phyloP scores from a whole-genome alignment of 176 grass and related monocot species.

The Triticum turgidum region DNA sequence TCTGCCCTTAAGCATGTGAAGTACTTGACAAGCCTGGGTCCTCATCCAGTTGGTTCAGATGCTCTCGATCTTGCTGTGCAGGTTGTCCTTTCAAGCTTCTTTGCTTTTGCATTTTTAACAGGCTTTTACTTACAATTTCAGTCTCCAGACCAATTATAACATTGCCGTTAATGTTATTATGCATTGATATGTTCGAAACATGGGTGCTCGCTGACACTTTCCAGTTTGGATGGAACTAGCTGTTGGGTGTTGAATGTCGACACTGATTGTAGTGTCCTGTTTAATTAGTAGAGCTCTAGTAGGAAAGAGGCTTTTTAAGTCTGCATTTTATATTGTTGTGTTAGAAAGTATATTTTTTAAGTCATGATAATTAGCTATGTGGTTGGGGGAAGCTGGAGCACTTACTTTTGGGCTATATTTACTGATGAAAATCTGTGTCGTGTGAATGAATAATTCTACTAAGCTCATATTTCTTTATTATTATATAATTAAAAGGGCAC shows the following conservation, averaged over 20 bases:
- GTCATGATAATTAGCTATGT: neutral
- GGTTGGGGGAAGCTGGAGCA: neutral
- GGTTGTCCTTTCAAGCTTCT: conserved; percentile 48
- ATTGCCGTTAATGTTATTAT: neutral
- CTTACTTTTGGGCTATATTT: neutral
- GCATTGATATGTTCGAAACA: neutral
- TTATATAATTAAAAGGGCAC: neutral
- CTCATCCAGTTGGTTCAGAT: conserved; percentile 93
- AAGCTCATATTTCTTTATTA: neutral
- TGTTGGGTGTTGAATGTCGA: conserved; percentile 6
- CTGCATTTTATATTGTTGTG: neutral
- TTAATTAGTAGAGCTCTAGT: neutral
- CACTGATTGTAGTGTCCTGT: neutral
- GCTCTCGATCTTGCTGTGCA: conserved; percentile 74
- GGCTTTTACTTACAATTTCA: neutral
- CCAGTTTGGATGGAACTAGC: neutral
- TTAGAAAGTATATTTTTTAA: neutral
- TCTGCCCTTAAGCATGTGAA: conserved; percentile 84
- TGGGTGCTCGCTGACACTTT: neutral
- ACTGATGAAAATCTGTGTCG: neutral
- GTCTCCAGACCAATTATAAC: conserved; percentile 9
- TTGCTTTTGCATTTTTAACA: neutral
- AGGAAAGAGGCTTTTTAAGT: conserved; percentile 14
- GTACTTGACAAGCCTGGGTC: conserved; percentile 73
- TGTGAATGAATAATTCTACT: neutral